Evolutionary conservation across 208 protist genomes (phyloP).

Genomic region (Zelonia costaricensis): DNA sequence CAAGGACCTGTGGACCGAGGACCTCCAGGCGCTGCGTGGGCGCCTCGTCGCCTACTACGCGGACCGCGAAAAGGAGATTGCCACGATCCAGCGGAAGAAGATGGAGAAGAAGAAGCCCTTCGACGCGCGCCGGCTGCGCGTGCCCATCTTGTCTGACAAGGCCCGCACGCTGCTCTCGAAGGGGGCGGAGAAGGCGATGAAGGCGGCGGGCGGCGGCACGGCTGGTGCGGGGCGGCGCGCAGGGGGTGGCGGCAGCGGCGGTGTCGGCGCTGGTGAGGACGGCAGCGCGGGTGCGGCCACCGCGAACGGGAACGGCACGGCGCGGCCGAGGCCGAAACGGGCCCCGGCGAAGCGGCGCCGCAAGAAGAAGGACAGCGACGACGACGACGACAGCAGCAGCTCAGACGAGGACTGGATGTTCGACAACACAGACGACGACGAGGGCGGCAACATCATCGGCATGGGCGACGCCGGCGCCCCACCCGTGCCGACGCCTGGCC

Average conservation of each 20-base stretch:
- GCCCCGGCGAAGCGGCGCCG: constrained; percentile 25
- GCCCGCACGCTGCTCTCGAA: constrained; percentile 63
- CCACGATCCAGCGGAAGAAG: constrained; percentile 78
- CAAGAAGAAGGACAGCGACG: constrained; percentile 59
- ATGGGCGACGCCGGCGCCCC: constrained; percentile 42
- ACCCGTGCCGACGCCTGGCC: neutral
- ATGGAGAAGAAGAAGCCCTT: constrained; percentile 85
- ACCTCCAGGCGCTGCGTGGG: constrained; percentile 80
- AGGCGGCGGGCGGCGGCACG: constrained; percentile 16
- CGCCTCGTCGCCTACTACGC: constrained; percentile 65
- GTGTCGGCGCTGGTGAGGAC: neutral
- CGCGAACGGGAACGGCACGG: neutral
- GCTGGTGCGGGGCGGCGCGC: neutral
- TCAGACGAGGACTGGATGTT: constrained; percentile 36
- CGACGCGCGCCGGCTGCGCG: constrained; percentile 65
- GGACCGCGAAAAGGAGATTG: constrained; percentile 70
- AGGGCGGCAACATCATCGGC: constrained; percentile 30
- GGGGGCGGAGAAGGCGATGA: constrained; percentile 62
- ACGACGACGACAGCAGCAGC: constrained; percentile 42
- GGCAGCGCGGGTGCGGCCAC: constrained; percentile 9
- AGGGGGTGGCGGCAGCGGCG: constrained; percentile 5
- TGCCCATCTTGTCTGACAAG: constrained; percentile 88
- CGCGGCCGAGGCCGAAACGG: constrained; percentile 34
- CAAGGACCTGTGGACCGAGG: constrained; percentile 87
- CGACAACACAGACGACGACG: constrained; percentile 29